phyloP scores from a whole-genome alignment of 1,139 yeast genomes.

The Scheffersomyces titani region DNA sequence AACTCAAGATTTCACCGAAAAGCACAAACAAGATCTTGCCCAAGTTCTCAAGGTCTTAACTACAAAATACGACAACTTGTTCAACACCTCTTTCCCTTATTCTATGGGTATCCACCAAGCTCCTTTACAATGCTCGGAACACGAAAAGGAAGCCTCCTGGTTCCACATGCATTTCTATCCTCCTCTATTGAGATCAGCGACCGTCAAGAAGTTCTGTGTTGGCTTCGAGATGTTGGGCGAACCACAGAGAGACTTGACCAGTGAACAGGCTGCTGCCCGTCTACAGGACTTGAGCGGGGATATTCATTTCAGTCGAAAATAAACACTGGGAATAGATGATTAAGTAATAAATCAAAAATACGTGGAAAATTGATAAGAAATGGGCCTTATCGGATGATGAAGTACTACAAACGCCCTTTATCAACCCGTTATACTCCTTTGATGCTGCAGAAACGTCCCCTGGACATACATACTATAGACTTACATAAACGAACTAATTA shows the following conservation, averaged over 20 bases:
- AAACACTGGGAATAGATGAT: neutral
- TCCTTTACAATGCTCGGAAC: conserved; percentile 47
- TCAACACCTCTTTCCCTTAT: conserved; percentile 71
- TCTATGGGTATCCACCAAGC: conserved; percentile 84
- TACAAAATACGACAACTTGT: conserved; percentile 69
- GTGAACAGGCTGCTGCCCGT: conserved; percentile 71
- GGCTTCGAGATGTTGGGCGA: conserved; percentile 81
- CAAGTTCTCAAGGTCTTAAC: conserved; percentile 55
- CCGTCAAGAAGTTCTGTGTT: conserved; percentile 74
- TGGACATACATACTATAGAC: neutral
- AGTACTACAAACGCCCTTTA: neutral
- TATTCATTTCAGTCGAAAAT: conserved; percentile 29
- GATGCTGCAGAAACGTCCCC: neutral
- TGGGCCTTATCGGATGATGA: neutral
- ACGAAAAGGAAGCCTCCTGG: conserved; percentile 51
- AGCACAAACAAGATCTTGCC: conserved; percentile 60
- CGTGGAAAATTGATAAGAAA: too few species aligned
- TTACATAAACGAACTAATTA: too few species aligned
- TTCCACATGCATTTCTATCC: conserved; percentile 82
- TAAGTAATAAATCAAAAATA: too few species aligned
- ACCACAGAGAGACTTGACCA: conserved; percentile 76
- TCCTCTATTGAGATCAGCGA: conserved; percentile 71
- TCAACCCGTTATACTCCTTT: too few species aligned
- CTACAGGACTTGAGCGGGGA: conserved; percentile 48
- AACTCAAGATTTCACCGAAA: conserved; percentile 48